Conservation (phyloP, 2,329 filamentous ascomycete genomes). For the Graphiopsis chlorocephala region DNA sequence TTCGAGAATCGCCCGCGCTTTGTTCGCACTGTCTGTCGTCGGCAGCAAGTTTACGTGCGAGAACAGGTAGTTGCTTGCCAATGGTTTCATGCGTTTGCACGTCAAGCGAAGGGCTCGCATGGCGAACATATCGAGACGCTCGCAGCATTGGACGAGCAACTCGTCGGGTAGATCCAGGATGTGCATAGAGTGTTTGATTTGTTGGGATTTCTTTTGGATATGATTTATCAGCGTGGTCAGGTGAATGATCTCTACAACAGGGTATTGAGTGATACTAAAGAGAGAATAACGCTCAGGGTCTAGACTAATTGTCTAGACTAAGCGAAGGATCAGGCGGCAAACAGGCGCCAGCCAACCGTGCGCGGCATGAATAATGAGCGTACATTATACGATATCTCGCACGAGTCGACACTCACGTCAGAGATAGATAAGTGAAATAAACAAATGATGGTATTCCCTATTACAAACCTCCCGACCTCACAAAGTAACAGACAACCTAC, state of each 20-base stretch:
- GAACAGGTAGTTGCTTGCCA: not conserved
- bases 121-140: not conserved
- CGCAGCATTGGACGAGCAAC: not conserved
- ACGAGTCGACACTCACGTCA: not conserved
- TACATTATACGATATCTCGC: not conserved
- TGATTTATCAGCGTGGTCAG: not conserved
- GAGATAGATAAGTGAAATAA: not conserved
- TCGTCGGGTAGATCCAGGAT: constrained; percentile 1
- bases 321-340: not conserved
- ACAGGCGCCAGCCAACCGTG: not conserved
- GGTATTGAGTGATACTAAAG: too few relatives aligned
- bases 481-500: not conserved
- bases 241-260: not conserved
- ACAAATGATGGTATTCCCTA: not conserved
- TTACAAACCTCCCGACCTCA: not conserved
- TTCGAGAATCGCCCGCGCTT: not conserved
- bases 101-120: not conserved
- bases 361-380: not conserved
- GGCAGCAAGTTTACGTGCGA: constrained; percentile 2
- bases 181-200: not conserved
- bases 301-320: too few relatives aligned
- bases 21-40: not conserved
- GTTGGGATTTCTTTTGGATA: not conserved
- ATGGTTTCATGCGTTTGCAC: not conserved
- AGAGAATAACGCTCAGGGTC: too few relatives aligned